These are phyloP conservation scores for Ilyonectria destructans DNA, from an alignment of 2,329 filamentous ascomycete genomes.

Conservation along the genomic window DNA sequence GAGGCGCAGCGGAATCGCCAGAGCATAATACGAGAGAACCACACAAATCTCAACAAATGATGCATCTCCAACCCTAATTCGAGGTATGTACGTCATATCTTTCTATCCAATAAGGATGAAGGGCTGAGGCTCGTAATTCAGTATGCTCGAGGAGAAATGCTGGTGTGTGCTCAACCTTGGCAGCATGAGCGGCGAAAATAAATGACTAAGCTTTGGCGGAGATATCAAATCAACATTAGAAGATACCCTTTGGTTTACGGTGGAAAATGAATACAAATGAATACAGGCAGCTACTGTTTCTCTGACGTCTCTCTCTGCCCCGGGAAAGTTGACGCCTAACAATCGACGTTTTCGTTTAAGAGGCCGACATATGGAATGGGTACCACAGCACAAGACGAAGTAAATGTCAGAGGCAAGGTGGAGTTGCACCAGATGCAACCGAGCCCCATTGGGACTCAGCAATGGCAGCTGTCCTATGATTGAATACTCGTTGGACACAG, in stretches of 20 bases:
- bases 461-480: too few relatives aligned
- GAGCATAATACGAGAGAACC: slow-evolving; percentile 1
- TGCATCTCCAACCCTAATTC: not conserved
- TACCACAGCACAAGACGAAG: too few relatives aligned
- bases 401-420: too few relatives aligned
- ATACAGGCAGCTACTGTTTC: not conserved
- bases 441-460: too few relatives aligned
- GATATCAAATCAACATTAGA: slow-evolving; percentile 4
- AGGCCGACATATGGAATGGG: too few relatives aligned
- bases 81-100: not conserved
- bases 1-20: not conserved
- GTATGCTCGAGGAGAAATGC: not conserved
- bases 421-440: too few relatives aligned
- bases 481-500: too few relatives aligned
- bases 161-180: not conserved
- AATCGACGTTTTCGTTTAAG: not conserved
- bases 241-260: slow-evolving; percentile 24
- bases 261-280: not conserved
- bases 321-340: not conserved
- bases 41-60: not conserved
- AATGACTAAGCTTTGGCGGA: not conserved
- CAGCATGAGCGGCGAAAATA: not conserved
- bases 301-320: not conserved
- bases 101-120: not conserved
- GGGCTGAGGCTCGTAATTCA: not conserved